Conservation (phyloP, 257 asterid genomes). For the Solanum megistacrolobum region DNA sequence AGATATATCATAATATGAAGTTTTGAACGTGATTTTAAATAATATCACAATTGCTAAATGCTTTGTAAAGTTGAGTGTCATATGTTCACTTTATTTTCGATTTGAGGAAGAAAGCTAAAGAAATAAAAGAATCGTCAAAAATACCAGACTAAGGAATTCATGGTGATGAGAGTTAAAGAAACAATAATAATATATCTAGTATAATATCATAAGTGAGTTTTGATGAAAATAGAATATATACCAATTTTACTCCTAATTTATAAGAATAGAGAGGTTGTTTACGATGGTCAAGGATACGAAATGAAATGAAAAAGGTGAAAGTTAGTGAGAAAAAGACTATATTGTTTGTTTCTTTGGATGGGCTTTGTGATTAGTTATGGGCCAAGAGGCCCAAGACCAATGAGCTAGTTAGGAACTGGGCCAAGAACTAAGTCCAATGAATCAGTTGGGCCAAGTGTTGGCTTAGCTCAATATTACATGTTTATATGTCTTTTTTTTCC, state of each 20-base stretch:
- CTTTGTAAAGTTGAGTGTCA: not conserved
- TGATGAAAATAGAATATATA: not conserved
- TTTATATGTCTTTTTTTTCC: not conserved
- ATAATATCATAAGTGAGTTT: not conserved
- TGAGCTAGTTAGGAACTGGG: not conserved
- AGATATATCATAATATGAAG: not conserved
- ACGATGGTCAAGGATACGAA: fast-evolving
- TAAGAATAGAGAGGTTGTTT: not conserved
- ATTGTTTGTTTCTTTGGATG: not conserved
- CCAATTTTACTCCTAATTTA: no score
- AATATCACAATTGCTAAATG: not conserved
- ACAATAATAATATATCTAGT: not conserved
- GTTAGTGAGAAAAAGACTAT: not conserved
- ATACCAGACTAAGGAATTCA: fast-evolving
- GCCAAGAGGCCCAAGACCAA: not conserved
- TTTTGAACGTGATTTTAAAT: no score
- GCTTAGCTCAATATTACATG: not conserved
- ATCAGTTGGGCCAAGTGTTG: not conserved
- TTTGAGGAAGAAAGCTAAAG: not conserved
- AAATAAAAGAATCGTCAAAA: not conserved
- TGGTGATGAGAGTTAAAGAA: not conserved
- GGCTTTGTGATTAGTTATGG: not conserved
- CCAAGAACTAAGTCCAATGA: not conserved
- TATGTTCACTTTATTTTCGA: not conserved
- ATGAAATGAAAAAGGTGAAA: not conserved